Evolutionary conservation across 305 asterid genomes (phyloP).

Genomic region (Rubia balearica): DNA sequence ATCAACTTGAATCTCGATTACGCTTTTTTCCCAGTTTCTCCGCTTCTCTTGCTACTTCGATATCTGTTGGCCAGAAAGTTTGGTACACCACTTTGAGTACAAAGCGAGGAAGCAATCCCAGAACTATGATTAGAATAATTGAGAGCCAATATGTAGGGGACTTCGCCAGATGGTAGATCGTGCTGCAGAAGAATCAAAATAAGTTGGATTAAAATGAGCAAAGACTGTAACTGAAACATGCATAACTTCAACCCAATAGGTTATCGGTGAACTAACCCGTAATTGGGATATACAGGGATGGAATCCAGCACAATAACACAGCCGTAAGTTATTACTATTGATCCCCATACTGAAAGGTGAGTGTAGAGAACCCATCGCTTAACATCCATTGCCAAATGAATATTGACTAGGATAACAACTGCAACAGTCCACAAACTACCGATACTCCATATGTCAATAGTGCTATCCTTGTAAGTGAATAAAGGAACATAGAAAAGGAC

Average conservation of each 20-base stretch:
- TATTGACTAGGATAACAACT: slow-evolving; percentile 77
- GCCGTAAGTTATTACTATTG: slow-evolving; percentile 58
- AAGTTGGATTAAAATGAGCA: slow-evolving; percentile 11
- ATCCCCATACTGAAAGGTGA: slow-evolving; percentile 90
- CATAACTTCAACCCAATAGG: slow-evolving; percentile 14
- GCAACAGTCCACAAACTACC: slow-evolving; percentile 97
- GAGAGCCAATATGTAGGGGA: slow-evolving; percentile 83
- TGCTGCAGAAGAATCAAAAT: slow-evolving; percentile 43
- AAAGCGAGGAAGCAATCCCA: slow-evolving; percentile 90
- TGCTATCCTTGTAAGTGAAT: slow-evolving; percentile 60
- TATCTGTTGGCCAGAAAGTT: slow-evolving; percentile 83
- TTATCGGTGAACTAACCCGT: slow-evolving; percentile 56
- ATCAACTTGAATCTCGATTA: slow-evolving; percentile 44
- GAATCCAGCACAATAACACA: slow-evolving; percentile 88
- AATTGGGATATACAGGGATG: slow-evolving; percentile 61
- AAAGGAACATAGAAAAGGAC: slow-evolving; percentile 83
- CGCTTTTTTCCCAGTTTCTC: slow-evolving; percentile 56
- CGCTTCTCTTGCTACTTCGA: slow-evolving; percentile 89
- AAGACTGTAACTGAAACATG: background rate
- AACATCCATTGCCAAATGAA: slow-evolving; percentile 94
- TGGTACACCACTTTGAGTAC: slow-evolving; percentile 58
- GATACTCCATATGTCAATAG: slow-evolving; percentile 89
- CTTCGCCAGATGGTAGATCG: slow-evolving; percentile 70
- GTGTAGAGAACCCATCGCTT: slow-evolving; percentile 58
- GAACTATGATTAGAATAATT: slow-evolving; percentile 58